Conservation (phyloP, 306 rosid species). For the Sophora flavescens region DNA sequence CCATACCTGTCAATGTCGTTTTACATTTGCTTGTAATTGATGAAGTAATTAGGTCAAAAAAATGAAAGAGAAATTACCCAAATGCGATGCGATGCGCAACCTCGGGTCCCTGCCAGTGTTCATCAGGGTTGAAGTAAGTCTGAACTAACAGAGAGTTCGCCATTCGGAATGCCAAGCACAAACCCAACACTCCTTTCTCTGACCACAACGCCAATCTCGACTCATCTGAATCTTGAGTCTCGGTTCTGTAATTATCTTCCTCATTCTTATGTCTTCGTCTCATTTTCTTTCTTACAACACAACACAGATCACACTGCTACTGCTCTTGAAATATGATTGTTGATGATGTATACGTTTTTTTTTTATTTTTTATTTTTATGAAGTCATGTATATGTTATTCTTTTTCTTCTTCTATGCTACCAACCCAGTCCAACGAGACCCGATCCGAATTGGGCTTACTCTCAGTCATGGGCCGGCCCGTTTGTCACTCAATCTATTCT, state of each 20-base stretch:
- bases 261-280: slow-evolving; percentile 52
- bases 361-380: no score
- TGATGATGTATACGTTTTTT: no score
- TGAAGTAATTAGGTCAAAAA: neutral
- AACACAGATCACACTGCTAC: neutral
- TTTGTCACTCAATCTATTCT: no score
- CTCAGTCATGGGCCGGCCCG: no score
- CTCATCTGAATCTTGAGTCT: slow-evolving; percentile 39
- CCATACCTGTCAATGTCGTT: slow-evolving; percentile 65
- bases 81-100: slow-evolving; percentile 87
- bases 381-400: no score
- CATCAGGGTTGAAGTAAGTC: slow-evolving; percentile 95
- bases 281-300: slow-evolving; percentile 45
- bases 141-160: slow-evolving; percentile 76
- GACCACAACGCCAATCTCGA: slow-evolving; percentile 30
- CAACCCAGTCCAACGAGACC: no score
- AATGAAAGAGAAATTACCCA: slow-evolving; percentile 51
- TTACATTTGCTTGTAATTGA: slow-evolving; percentile 18
- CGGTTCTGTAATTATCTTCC: neutral
- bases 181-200: slow-evolving; percentile 49
- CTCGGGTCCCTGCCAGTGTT: slow-evolving; percentile 97
- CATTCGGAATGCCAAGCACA: slow-evolving; percentile 79
- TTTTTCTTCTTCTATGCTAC: no score
- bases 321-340: no score
- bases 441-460: no score